phyloP scores from a whole-genome alignment of 805 yeast species.

The Candida vaughaniae region DNA sequence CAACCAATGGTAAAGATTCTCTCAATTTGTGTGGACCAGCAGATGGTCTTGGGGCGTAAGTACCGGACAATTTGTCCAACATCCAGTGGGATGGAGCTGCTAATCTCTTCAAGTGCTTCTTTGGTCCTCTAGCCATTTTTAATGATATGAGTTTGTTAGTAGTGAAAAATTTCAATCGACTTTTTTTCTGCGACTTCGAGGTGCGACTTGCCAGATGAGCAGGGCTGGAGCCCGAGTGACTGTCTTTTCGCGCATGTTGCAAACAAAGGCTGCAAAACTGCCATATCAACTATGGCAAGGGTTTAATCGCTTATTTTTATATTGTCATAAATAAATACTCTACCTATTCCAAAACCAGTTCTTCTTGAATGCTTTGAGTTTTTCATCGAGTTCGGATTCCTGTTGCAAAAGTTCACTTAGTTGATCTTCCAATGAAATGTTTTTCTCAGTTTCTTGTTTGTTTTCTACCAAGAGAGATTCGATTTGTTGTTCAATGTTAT shows the following conservation, averaged over 20 bases:
- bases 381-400: slow-evolving; percentile 10
- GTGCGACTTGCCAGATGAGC: neutral
- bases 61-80: slow-evolving; percentile 99
- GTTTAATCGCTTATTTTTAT: too few relatives aligned
- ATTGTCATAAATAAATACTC: too few relatives aligned
- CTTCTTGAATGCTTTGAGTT: slow-evolving; percentile 12
- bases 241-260: too few relatives aligned
- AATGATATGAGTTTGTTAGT: neutral
- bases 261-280: too few relatives aligned
- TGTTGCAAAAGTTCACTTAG: slow-evolving; percentile 15
- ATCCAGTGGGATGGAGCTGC: slow-evolving; percentile 99
- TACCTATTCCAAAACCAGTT: slow-evolving; percentile 16
- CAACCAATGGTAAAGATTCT: slow-evolving; percentile 96
- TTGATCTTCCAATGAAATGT: slow-evolving; percentile 39
- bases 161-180: slow-evolving; percentile 6
- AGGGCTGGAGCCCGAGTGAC: slow-evolving; percentile 9
- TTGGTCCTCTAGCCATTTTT: slow-evolving; percentile 60
- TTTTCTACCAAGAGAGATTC: slow-evolving; percentile 34
- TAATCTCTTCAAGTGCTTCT: slow-evolving; percentile 98
- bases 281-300: too few relatives aligned
- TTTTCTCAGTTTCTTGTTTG: slow-evolving; percentile 38
- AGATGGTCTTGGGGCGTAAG: slow-evolving; percentile 99
- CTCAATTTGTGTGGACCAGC: slow-evolving; percentile 99
- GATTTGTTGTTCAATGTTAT: slow-evolving; percentile 35
- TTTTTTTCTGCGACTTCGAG: neutral